phyloP scores from a whole-genome alignment of 495 filamentous ascomycete species.

The Echria macrotheca region DNA sequence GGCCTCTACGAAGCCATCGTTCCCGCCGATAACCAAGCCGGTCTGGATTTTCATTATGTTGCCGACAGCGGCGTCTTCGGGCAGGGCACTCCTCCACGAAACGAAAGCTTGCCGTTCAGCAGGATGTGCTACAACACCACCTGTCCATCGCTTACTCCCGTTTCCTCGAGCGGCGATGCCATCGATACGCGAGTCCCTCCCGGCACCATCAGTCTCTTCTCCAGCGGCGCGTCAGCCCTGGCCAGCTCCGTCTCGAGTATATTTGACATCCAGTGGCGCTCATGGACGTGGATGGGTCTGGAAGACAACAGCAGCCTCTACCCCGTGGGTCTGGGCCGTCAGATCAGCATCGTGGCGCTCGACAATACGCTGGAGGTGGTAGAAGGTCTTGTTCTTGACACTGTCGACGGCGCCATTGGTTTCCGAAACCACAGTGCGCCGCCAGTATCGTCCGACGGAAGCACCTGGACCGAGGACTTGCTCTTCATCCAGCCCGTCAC shows the following conservation, averaged over 20 bases:
- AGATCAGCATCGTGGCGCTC: not conserved
- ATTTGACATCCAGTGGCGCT: constrained; percentile 3
- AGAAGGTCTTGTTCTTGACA: constrained; percentile 3
- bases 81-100: not conserved
- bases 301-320: not conserved
- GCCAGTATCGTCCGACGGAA: not conserved
- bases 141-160: too few species aligned
- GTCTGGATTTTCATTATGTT: not conserved
- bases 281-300: not conserved
- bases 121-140: too few species aligned
- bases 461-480: not conserved
- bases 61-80: not conserved
- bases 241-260: not conserved
- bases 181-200: not conserved
- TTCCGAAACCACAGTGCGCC: constrained; percentile 4
- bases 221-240: not conserved
- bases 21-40: not conserved
- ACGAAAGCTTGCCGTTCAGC: not conserved
- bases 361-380: not conserved
- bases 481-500: constrained; percentile 1
- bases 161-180: not conserved
- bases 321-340: not conserved
- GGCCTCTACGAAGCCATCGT: not conserved
- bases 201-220: not conserved
- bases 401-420: not conserved